phyloP scores from a whole-genome alignment of 176 grass and related monocot genomes.

The Phoenix roebelenii region DNA sequence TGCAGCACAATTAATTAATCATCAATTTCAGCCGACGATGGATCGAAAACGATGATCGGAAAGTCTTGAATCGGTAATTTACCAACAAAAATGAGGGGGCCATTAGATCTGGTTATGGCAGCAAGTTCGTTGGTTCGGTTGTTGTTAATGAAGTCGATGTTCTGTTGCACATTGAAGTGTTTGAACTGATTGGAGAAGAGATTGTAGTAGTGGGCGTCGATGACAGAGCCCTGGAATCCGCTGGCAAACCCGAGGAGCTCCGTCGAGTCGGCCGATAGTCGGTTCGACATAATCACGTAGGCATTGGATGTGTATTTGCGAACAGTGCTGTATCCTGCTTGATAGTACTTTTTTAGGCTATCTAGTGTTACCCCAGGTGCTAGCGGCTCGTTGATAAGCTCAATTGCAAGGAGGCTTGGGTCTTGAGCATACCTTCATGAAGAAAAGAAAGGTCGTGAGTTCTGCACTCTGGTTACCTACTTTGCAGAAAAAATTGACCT shows the following conservation, averaged over 20 bases:
- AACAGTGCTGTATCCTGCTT: slow-evolving; percentile 45
- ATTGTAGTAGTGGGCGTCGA: slow-evolving; percentile 60
- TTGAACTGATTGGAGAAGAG: slow-evolving; percentile 25
- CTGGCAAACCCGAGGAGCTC: slow-evolving; percentile 41
- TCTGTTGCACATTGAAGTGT: slow-evolving; percentile 36
- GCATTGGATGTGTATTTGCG: slow-evolving; percentile 36
- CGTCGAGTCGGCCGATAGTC: slow-evolving; percentile 16
- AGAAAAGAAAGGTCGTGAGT: neutral
- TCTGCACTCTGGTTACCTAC: slow-evolving; percentile 7
- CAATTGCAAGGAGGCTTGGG: slow-evolving; percentile 40
- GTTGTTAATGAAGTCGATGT: slow-evolving; percentile 35
- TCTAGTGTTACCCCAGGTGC: slow-evolving; percentile 28
- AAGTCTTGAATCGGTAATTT: neutral
- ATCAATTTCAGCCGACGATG: no score
- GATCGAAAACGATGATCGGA: no score
- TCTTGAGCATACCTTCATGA: slow-evolving; percentile 36
- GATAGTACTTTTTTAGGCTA: slow-evolving; percentile 51
- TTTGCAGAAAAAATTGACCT: slow-evolving; percentile 29
- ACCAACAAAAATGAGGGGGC: slow-evolving; percentile 53
- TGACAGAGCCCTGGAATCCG: slow-evolving; percentile 10
- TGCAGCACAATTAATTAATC: neutral
- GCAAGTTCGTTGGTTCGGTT: slow-evolving; percentile 16
- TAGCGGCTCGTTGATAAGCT: slow-evolving; percentile 59
- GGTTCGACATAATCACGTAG: slow-evolving; percentile 66
- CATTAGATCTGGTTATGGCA: slow-evolving; percentile 14